Conservation (phyloP, 768 basidiomycete genomes). For the Naganishia randhawae region DNA sequence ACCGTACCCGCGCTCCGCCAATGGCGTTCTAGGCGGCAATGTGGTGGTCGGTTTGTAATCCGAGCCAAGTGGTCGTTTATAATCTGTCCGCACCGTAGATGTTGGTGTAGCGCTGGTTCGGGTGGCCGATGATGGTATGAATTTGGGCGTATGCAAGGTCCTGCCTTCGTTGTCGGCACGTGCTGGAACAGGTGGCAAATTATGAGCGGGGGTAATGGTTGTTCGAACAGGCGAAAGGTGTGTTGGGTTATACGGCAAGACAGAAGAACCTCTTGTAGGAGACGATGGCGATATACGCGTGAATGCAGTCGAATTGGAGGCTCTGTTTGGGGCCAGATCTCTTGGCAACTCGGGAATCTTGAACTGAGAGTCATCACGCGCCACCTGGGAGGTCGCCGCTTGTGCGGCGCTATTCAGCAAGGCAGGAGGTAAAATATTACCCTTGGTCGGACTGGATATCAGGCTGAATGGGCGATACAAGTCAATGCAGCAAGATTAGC, state of each 20-base stretch:
- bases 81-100: too few relatives aligned
- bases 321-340: background rate
- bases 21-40: background rate
- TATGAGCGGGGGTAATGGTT: background rate
- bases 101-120: background rate
- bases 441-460: background rate
- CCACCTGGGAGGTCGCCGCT: background rate
- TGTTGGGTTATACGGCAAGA: background rate
- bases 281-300: background rate
- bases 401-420: background rate
- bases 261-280: background rate
- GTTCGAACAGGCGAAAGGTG: background rate
- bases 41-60: background rate
- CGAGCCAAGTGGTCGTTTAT: background rate
- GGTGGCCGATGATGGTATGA: background rate
- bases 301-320: background rate
- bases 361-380: background rate
- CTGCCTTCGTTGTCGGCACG: background rate
- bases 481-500: background rate
- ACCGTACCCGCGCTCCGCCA: slow-evolving; percentile 12
- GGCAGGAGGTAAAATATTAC: slow-evolving; percentile 4
- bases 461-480: background rate
- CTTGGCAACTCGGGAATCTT: slow-evolving; percentile 14
- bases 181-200: background rate
- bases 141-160: background rate